These are phyloP conservation scores for Pichia scutulata DNA, from an alignment of 805 yeast genomes.

Conservation along the genomic window DNA sequence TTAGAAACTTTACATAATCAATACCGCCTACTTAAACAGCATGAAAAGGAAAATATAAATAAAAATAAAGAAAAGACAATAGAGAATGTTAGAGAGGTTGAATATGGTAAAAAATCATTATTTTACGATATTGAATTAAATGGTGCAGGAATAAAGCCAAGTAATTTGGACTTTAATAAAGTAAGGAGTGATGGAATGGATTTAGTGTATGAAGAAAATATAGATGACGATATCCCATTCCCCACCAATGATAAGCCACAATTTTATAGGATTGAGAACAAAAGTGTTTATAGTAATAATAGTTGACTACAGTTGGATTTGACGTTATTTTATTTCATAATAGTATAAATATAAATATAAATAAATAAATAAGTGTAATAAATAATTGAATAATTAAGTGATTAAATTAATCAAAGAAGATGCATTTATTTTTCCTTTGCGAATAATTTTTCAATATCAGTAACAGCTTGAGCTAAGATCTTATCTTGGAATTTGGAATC, in stretches of 20 bases:
- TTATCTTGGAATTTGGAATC: slow-evolving; percentile 91
- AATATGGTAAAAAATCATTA: slow-evolving; percentile 6
- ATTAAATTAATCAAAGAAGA: too few relatives aligned
- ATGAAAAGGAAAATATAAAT: neutral
- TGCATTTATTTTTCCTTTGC: slow-evolving; percentile 27
- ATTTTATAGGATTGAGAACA: slow-evolving; percentile 33
- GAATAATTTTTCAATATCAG: slow-evolving; percentile 85
- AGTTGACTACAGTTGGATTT: neutral
- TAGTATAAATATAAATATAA: slow-evolving; percentile 3
- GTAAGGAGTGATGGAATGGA: neutral
- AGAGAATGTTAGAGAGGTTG: neutral
- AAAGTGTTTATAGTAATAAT: neutral
- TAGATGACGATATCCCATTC: neutral
- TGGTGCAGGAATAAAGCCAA: neutral
- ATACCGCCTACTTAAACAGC: neutral
- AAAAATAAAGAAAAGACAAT: neutral
- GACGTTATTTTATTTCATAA: slow-evolving; percentile 1
- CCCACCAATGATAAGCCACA: slow-evolving; percentile 39
- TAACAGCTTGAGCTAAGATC: slow-evolving; percentile 82
- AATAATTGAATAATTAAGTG: neutral
- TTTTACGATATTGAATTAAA: neutral
- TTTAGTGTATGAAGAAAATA: neutral
- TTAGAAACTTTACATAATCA: neutral
- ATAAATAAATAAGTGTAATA: slow-evolving; percentile 6
- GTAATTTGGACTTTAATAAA: neutral